phyloP scores from a whole-genome alignment of 2,329 filamentous ascomycete genomes.

The Hypoxylon sp. region DNA sequence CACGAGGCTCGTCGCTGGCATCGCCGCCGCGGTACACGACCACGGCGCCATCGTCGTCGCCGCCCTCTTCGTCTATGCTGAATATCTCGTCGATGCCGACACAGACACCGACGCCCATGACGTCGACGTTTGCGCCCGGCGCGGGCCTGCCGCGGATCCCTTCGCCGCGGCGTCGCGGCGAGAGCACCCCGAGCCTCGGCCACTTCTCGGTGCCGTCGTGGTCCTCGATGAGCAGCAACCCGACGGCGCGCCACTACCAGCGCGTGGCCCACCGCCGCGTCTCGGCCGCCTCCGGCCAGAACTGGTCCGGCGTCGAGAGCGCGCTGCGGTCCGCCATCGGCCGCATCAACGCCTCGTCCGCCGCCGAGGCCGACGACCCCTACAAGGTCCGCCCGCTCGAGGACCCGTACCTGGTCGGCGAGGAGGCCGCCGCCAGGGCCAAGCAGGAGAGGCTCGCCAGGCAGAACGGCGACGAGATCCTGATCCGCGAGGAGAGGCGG shows the following conservation, averaged over 20 bases:
- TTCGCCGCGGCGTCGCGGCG: constrained; percentile 47
- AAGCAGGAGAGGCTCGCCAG: constrained; percentile 64
- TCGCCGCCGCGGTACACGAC: constrained; percentile 38
- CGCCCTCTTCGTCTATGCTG: constrained; percentile 31
- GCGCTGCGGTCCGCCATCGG: constrained; percentile 40
- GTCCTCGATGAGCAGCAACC: constrained; percentile 63
- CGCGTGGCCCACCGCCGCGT: constrained; percentile 70
- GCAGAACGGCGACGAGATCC: constrained; percentile 62
- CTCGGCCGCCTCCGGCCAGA: constrained; percentile 43
- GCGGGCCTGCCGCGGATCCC: constrained; percentile 62
- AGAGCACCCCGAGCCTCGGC: constrained; percentile 54
- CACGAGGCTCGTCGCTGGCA: constrained; percentile 26
- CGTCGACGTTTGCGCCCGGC: constrained; percentile 43
- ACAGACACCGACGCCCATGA: constrained; percentile 41
- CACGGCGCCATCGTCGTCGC: no score
- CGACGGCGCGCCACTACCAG: constrained; percentile 67
- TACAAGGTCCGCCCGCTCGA: constrained; percentile 62
- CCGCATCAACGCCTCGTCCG: constrained; percentile 35
- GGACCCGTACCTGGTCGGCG: constrained; percentile 73
- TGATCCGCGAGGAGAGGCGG: constrained; percentile 64
- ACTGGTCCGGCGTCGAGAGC: constrained; percentile 35
- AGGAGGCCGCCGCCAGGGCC: constrained; percentile 66
- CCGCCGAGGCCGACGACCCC: constrained; percentile 26
- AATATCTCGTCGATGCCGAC: constrained; percentile 38
- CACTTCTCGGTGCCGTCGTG: constrained; percentile 67